Percentiles rank a stretch among this genome's conserved stretches.
Evolutionary conservation across 352 stramenopile genomes (phyloP).

Genomic region (Globisporangium alternatum): DNA sequence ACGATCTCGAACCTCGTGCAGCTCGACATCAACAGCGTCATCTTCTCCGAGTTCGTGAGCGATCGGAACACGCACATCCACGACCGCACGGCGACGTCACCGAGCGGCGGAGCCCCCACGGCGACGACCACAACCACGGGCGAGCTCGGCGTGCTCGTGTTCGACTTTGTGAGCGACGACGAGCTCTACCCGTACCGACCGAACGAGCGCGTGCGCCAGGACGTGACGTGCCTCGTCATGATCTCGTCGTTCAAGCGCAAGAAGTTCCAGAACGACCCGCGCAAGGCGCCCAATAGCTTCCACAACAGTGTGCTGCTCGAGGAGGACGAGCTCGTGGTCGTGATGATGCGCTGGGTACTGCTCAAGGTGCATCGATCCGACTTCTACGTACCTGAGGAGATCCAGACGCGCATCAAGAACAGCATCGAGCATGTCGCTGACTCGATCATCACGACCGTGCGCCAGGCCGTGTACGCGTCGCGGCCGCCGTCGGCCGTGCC

Average conservation of each 20-base stretch:
- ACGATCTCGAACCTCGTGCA: conserved; percentile 21
- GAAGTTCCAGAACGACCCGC: conserved; percentile 2
- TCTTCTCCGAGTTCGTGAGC: conserved; percentile 27
- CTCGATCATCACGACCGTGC: conserved; percentile 13
- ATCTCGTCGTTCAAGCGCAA: conserved; percentile 14
- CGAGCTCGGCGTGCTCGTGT: conserved; percentile 15
- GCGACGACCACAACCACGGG: conserved; percentile 3
- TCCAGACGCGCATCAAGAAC: conserved; percentile 9
- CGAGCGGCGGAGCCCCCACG: neutral
- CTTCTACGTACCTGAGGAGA: conserved; percentile 11
- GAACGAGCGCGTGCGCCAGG: conserved; percentile 17
- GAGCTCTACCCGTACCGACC: conserved; percentile 17
- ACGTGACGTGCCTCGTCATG: conserved; percentile 17
- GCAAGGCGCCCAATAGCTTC: conserved; percentile 1
- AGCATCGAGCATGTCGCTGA: conserved; percentile 15
- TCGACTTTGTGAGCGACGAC: conserved; percentile 20
- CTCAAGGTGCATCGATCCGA: conserved; percentile 13
- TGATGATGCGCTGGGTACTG: conserved; percentile 19
- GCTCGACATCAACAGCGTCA: conserved; percentile 40
- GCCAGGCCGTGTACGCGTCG: conserved; percentile 8
- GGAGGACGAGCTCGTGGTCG: conserved; percentile 18
- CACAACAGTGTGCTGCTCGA: neutral
- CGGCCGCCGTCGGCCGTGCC: neutral
- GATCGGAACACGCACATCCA: neutral
- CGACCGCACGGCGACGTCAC: neutral